These are phyloP conservation scores for Leccinum subtestaceum DNA, from an alignment of 768 basidiomycete species.

Conservation along the genomic window DNA sequence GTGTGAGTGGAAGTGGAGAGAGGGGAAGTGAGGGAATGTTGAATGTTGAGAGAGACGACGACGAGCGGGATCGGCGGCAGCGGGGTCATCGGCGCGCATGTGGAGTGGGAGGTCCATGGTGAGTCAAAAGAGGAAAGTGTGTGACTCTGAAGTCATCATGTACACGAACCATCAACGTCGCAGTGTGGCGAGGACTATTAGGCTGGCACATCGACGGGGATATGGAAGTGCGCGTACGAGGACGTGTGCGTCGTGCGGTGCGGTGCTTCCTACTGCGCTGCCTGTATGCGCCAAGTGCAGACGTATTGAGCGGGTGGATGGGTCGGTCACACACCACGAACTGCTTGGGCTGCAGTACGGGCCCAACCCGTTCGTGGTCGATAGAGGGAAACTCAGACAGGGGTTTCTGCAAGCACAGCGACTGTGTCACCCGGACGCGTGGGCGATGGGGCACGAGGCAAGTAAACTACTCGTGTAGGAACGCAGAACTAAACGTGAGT, in stretches of 20 bases:
- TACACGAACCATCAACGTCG: conserved; percentile 16
- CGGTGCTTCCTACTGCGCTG: conserved; percentile 56
- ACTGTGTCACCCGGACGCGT: conserved; percentile 83
- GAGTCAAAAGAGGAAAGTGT: conserved; percentile 5
- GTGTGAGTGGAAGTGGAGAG: conserved; percentile 34
- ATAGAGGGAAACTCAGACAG: conserved; percentile 55
- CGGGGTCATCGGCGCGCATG: conserved; percentile 40
- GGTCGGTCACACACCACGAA: conserved; percentile 58
- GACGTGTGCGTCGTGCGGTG: conserved; percentile 62
- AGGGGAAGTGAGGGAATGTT: conserved; percentile 32
- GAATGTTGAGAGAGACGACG: conserved; percentile 42
- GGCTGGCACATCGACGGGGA: conserved; percentile 18
- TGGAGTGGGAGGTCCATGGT: conserved; percentile 36
- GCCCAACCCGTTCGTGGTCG: conserved; percentile 71
- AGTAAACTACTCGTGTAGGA: conserved; percentile 3
- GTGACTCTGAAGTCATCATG: not conserved
- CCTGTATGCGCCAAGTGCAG: conserved; percentile 78
- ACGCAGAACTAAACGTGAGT: conserved; percentile 8
- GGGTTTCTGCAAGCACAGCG: conserved; percentile 72
- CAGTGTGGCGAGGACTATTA: not conserved
- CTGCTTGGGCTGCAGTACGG: conserved; percentile 61
- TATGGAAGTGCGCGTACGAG: conserved; percentile 10
- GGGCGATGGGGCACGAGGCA: conserved; percentile 66
- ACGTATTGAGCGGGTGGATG: conserved; percentile 58
- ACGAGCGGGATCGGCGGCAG: conserved; percentile 45